These are phyloP conservation scores for Colletotrichum sublineola DNA, from an alignment of 2,329 filamentous ascomycete genomes.

Conservation along the genomic window DNA sequence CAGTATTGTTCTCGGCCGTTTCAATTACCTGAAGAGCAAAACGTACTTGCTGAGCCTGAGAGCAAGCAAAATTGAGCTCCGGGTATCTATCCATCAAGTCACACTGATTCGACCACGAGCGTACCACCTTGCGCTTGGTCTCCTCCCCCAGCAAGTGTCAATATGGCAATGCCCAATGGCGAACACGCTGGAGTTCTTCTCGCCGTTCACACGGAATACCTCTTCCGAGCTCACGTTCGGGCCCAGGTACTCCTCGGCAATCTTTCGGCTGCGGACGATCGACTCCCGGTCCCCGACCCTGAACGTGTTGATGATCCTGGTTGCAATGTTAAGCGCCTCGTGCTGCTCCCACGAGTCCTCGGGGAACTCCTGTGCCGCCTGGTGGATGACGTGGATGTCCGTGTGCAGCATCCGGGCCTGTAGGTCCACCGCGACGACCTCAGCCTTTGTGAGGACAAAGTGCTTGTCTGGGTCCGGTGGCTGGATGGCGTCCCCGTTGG, in stretches of 20 bases:
- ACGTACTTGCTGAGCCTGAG: conserved; percentile 67
- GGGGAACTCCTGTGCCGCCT: conserved; percentile 76
- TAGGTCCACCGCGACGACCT: conserved; percentile 73
- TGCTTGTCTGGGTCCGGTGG: conserved; percentile 71
- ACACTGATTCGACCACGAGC: conserved; percentile 79
- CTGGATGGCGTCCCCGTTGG: conserved; percentile 73
- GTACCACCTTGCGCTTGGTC: conserved; percentile 76
- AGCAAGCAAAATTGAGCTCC: conserved; percentile 74
- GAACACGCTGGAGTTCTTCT: conserved; percentile 68
- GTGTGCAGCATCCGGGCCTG: conserved; percentile 71
- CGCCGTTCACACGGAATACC: conserved; percentile 64
- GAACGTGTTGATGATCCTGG: conserved; percentile 75
- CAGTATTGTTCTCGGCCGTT: no score
- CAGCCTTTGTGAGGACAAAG: conserved; percentile 68
- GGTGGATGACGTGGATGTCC: conserved; percentile 75
- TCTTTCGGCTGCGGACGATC: conserved; percentile 68
- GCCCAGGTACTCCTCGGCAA: conserved; percentile 72
- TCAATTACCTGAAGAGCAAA: conserved; percentile 44
- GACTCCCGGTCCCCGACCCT: conserved; percentile 69
- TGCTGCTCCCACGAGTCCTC: conserved; percentile 74
- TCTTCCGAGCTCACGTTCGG: conserved; percentile 69
- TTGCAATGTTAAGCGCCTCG: conserved; percentile 71
- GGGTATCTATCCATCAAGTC: conserved; percentile 77
- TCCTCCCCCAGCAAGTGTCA: conserved; percentile 78
- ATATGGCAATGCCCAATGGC: conserved; percentile 79